phyloP scores from a whole-genome alignment of 1,139 yeast genomes.

The Pichia sp. region DNA sequence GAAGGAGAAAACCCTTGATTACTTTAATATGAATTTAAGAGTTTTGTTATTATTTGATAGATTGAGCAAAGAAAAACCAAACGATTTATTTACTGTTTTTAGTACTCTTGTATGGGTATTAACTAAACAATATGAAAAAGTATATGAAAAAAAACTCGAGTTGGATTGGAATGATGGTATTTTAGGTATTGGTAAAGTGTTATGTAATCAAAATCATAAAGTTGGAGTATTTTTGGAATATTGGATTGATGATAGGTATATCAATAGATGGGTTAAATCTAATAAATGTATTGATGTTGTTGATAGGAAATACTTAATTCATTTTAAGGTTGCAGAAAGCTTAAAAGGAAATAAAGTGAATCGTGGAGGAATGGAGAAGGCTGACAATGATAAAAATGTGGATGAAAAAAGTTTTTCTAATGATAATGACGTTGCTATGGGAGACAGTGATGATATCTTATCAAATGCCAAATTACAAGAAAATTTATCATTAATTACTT shows the following conservation, averaged over 20 bases:
- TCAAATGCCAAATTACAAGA: slow-evolving; percentile 9
- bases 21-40: slow-evolving; percentile 29
- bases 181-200: slow-evolving; percentile 23
- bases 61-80: slow-evolving; percentile 25
- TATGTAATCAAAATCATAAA: slow-evolving; percentile 23
- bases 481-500: slow-evolving; percentile 19
- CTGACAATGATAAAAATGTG: background rate
- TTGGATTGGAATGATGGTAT: slow-evolving; percentile 20
- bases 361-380: background rate
- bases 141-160: slow-evolving; percentile 1
- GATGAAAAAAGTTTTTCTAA: background rate
- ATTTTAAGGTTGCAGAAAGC: slow-evolving; percentile 27
- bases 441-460: background rate
- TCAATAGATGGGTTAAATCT: slow-evolving; percentile 16
- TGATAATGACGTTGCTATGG: background rate
- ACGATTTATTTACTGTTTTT: slow-evolving; percentile 29
- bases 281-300: slow-evolving; percentile 15
- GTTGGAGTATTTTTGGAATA: slow-evolving; percentile 28
- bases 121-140: slow-evolving; percentile 14
- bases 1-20: slow-evolving; percentile 24
- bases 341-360: slow-evolving; percentile 2
- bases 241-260: slow-evolving; percentile 28
- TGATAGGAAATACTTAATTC: slow-evolving; percentile 22
- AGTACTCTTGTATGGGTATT: slow-evolving; percentile 24
- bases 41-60: slow-evolving; percentile 28